Percentiles rank a stretch among this genome's conserved stretches.
These are phyloP conservation scores for Agarophyton chilense DNA, from an alignment of 23 red algal species.

Conservation along the genomic window DNA sequence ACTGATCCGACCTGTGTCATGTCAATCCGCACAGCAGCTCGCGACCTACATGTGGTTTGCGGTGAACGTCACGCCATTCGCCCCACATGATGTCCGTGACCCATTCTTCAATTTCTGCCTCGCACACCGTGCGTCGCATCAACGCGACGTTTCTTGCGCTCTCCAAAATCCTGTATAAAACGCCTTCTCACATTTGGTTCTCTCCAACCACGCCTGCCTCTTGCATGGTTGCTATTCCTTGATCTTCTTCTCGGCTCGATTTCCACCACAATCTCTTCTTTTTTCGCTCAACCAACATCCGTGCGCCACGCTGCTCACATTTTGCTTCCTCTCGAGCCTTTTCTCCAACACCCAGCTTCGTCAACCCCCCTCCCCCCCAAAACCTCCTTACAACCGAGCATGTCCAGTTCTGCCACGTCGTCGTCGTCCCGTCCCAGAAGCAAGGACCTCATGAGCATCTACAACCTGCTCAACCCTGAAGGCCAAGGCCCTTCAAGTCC, in stretches of 20 bases:
- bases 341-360: background rate
- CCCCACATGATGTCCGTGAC: conserved; percentile 15
- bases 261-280: background rate
- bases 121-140: background rate
- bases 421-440: background rate
- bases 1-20: background rate
- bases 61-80: conserved; percentile 1
- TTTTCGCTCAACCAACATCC: background rate
- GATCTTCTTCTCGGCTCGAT: background rate
- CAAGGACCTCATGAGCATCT: conserved; percentile 35
- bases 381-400: background rate
- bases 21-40: background rate
- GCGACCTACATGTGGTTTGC: background rate
- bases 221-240: background rate
- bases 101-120: background rate
- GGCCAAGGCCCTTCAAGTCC: background rate
- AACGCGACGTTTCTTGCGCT: background rate
- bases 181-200: background rate
- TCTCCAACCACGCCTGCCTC: background rate
- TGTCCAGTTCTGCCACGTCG: background rate
- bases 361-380: background rate
- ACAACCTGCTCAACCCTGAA: conserved; percentile 38
- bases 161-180: conserved; percentile 22
- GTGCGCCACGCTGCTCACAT: background rate
- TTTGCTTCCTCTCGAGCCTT: too few relatives aligned